Base-by-base conservation (phyloP, 768 basidiomycete genomes). In the Hericium erinaceus region DNA sequence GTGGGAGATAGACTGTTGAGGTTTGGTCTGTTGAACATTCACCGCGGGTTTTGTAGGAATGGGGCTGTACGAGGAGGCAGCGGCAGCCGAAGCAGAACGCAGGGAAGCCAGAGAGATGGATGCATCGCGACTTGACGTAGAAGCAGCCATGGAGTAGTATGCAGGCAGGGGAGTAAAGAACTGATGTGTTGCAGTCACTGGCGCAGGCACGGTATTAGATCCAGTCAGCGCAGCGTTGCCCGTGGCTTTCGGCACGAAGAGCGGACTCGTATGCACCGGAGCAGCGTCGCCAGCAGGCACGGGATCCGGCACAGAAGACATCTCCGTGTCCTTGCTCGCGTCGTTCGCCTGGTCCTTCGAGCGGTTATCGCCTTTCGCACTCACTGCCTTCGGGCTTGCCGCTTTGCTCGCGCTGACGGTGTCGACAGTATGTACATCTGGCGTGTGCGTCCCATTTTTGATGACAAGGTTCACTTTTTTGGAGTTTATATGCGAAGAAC, bases 251-350 rank as follows among this genome's bases (percentile, higher is more conserved):
- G 64, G 55, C 33, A 62, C 64, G 16, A 68, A 62, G 11, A 67
- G 60, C 26, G 63, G 56, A n/a, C 67, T 66, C 44, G 70, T 63
- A 53, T 67, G 65, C 9, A 66, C 59, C 1, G 57, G 49, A 13
- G 54, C 20, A n/a, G 60, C 46, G 28, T 57, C 40, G 49, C 44
- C 40, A 15, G 20, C 28, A 51, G 49, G 28, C 8, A 16, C 33
- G 18, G 3, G 48, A 59, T 75, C 73, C 12, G 82, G 80, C 48
- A 82, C 68, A 44, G 73, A 69, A 7, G 75, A 75, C 15, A 71
- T 64, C 57, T 77, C 63, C 13, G 56, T 59, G 41, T 66, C 61
- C 9, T 37, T 51, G 16, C 28, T 51, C 16, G 11, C 22, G 22
- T 26, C 26, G 20, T 52, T 54, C 38, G 33, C 48, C 50, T 54